phyloP scores from a whole-genome alignment of 2,329 filamentous ascomycete species.

The Botrytis porri region DNA sequence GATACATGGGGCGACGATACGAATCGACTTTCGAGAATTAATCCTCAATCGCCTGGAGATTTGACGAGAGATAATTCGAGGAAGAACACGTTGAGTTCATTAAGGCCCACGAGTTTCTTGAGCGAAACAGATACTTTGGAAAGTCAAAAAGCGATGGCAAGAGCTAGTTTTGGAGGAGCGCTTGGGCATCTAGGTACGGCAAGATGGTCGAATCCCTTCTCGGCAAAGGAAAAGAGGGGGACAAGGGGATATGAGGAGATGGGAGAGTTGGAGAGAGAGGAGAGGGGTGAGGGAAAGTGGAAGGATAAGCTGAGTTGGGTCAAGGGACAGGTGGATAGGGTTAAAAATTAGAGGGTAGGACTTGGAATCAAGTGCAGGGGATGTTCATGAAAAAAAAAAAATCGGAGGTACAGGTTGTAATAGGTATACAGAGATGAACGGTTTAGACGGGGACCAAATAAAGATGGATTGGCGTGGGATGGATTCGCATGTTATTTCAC shows the following conservation, averaged over 20 bases:
- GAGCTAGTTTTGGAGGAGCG: background rate
- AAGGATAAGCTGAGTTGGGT: conserved; percentile 9
- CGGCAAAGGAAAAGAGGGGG: background rate
- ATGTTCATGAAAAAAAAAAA: background rate
- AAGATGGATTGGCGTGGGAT: background rate
- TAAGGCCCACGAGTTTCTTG: conserved; percentile 31
- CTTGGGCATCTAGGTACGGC: background rate
- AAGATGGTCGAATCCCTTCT: conserved; percentile 5
- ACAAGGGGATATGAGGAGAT: conserved; percentile 1
- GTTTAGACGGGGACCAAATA: background rate
- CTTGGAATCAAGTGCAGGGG: background rate
- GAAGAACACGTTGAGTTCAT: background rate
- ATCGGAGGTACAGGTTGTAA: background rate
- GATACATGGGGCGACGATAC: background rate
- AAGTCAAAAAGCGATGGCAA: background rate
- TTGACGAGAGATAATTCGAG: background rate
- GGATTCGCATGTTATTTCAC: background rate
- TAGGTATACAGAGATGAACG: background rate
- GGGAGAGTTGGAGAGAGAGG: background rate
- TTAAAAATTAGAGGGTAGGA: background rate
- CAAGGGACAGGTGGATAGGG: background rate
- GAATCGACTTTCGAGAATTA: background rate
- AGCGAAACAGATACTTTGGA: conserved; percentile 16
- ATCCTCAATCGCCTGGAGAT: background rate
- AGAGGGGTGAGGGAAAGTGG: conserved; percentile 3